Evolutionary conservation across 2,329 filamentous ascomycete genomes (phyloP).

Genomic region (Coniosporium tulheliwenetii): DNA sequence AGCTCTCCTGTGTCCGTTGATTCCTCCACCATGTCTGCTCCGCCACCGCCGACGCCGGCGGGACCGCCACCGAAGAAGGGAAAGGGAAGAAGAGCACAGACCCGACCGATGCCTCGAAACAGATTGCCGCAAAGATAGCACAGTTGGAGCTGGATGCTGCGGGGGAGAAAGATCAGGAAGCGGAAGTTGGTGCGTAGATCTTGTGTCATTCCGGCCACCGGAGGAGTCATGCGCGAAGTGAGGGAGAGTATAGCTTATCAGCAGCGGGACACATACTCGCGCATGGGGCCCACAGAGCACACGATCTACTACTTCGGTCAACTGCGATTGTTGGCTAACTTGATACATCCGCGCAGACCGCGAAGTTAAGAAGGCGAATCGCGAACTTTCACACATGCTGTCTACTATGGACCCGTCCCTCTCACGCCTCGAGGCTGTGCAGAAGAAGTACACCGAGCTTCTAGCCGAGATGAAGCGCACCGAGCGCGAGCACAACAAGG

Average conservation of each 20-base stretch:
- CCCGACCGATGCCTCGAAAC: conserved; percentile 77
- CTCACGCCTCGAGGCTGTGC: conserved; percentile 79
- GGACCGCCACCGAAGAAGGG: conserved; percentile 49
- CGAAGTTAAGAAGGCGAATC: conserved; percentile 85
- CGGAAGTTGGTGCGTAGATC: conserved; percentile 67
- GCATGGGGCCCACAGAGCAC: no score
- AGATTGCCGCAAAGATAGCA: conserved; percentile 84
- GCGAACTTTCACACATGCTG: conserved; percentile 75
- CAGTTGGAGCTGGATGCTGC: conserved; percentile 89
- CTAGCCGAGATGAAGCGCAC: conserved; percentile 89
- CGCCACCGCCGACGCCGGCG: conserved; percentile 4
- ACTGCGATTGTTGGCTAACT: no score
- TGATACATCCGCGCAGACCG: conserved; percentile 43
- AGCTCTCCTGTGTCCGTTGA: conserved; percentile 14
- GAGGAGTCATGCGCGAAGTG: not conserved
- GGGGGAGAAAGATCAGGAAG: conserved; percentile 87
- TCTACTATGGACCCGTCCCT: conserved; percentile 79
- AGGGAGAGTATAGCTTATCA: no score
- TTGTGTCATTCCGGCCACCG: conserved; percentile 2
- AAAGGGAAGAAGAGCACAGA: conserved; percentile 75
- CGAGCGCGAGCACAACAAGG: conserved; percentile 86
- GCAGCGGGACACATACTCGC: no score
- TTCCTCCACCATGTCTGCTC: conserved; percentile 6
- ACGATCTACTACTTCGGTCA: no score
- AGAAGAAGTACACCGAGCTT: conserved; percentile 81